Base-by-base conservation (phyloP, 2,329 filamentous ascomycete genomes). In the Claviceps pazoutovae region DNA sequence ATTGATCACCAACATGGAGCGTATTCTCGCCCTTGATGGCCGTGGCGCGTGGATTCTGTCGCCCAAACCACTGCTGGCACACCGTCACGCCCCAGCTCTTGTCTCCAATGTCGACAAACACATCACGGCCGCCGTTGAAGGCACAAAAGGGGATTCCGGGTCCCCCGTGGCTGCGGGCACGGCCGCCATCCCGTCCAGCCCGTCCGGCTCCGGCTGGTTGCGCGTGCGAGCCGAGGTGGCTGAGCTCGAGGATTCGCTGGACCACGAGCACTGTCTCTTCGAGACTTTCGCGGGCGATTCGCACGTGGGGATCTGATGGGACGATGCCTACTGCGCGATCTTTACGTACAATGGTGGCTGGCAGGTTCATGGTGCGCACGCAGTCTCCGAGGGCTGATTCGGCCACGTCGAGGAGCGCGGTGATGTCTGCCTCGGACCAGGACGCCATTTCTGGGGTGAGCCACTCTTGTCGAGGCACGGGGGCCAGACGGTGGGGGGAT, bases 31-130 rank as follows among this genome's bases (percentile, higher is more conserved):
- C 86, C 48, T 77, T 74, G 59, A 96, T 81, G 6, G 61, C 61
- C 19, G 65, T 60, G 26, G 54, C 62, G 3, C 30, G 30, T 34
- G 30, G 30, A 3, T 34, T 34, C 16, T 59, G 62, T 49, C 64
- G 80, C 21, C 85, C 86, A 64, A 96, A 95, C 73, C 88, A 95
- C 53, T 83, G 79, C 71, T 98, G 93, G 65, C 90, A 96, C 4
- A 90, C 88, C 37, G 86, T 77, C 2, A 98, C 93, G 57, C 93
- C 93, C 86, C 90, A 95, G 50, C 84, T 89, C 71, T 98, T 98
- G 71, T 98, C 93, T 52, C 93, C 93, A 62, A 98, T 96, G 66
- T 98, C 93, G 51, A 98, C 90, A 68, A 98, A 98, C 43, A 97
- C 89, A 66, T 98, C 93, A 56, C 93, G 91, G 11, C 93, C 93